A percentile compares a stretch with the other conserved stretches of the same genome.
phyloP scores from a whole-genome alignment of 1,139 yeast genomes.

The Nakaseomyces kungkrabaensis region DNA sequence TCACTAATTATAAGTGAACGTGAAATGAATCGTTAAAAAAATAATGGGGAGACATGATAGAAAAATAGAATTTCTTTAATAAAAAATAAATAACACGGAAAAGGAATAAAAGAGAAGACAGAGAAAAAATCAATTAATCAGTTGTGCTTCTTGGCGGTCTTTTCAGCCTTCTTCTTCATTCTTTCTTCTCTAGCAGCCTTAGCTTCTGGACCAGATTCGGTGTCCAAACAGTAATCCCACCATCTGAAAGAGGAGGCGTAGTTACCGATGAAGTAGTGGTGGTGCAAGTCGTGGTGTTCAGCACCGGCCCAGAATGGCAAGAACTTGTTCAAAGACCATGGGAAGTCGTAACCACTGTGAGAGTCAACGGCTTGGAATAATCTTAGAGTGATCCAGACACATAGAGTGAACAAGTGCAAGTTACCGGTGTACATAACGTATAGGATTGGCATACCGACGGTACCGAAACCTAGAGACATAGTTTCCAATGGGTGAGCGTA shows the following conservation, averaged over 20 bases:
- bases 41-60: background rate
- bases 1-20: background rate
- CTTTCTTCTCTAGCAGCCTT: constrained; percentile 51
- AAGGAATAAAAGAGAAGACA: background rate
- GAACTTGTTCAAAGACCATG: constrained; percentile 86
- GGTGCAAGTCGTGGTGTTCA: constrained; percentile 94
- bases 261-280: constrained; percentile 84
- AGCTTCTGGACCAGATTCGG: constrained; percentile 72
- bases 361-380: constrained; percentile 92
- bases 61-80: background rate
- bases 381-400: constrained; percentile 79
- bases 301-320: constrained; percentile 98
- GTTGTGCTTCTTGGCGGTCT: constrained; percentile 26
- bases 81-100: background rate
- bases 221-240: constrained; percentile 78
- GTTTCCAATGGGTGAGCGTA: constrained; percentile 95
- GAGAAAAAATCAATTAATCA: constrained; percentile 1
- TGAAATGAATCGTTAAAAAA: constrained; percentile 1
- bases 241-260: constrained; percentile 90
- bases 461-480: constrained; percentile 81
- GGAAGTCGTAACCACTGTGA: constrained; percentile 95
- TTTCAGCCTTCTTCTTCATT: constrained; percentile 44
- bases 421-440: constrained; percentile 54
- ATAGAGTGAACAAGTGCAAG: constrained; percentile 75
- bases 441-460: constrained; percentile 84